These are phyloP conservation scores for Salmacisia buchloeana DNA, from an alignment of 1,284 basidiomycete species.

Conservation along the genomic window DNA sequence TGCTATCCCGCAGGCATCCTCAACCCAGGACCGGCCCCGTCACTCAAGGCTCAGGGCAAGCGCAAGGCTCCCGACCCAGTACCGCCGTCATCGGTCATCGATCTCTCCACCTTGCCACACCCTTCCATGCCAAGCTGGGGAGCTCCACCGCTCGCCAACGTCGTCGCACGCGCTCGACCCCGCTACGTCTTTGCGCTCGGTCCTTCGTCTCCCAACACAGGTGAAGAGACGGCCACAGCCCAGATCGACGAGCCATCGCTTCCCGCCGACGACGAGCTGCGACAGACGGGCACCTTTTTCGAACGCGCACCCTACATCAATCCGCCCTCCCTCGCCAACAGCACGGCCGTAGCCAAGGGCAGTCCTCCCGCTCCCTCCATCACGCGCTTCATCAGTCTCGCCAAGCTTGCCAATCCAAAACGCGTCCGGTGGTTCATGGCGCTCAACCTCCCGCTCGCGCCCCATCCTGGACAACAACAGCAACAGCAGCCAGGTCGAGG, in stretches of 20 bases:
- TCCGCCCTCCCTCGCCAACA: background rate
- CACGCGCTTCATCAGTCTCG: conserved; percentile 42
- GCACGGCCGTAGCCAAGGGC: conserved; percentile 10
- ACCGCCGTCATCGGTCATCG: background rate
- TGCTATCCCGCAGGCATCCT: conserved; percentile 39
- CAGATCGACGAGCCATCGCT: background rate
- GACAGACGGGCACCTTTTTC: conserved; percentile 36
- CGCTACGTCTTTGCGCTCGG: conserved; percentile 43
- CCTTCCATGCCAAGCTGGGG: conserved; percentile 34
- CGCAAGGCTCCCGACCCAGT: background rate
- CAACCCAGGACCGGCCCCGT: background rate
- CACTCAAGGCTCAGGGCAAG: background rate
- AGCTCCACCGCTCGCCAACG: conserved; percentile 24
- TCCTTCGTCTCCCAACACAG: conserved; percentile 8
- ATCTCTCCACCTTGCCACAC: conserved; percentile 18
- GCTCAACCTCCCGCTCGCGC: conserved; percentile 23
- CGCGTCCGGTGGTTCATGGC: conserved; percentile 47
- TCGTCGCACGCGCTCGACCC: conserved; percentile 25
- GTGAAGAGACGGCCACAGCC: background rate
- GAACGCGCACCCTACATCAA: conserved; percentile 43
- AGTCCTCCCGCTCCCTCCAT: conserved; percentile 11
- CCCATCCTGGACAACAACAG: conserved; percentile 11
- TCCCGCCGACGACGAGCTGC: conserved; percentile 6
- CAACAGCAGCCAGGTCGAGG: conserved; percentile 5
- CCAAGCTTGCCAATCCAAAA: conserved; percentile 34